Percentiles rank a stretch among this genome's conserved stretches.
These are phyloP conservation scores for Colletotrichum sp. DNA, from an alignment of 2,329 filamentous ascomycete genomes.

Conservation along the genomic window DNA sequence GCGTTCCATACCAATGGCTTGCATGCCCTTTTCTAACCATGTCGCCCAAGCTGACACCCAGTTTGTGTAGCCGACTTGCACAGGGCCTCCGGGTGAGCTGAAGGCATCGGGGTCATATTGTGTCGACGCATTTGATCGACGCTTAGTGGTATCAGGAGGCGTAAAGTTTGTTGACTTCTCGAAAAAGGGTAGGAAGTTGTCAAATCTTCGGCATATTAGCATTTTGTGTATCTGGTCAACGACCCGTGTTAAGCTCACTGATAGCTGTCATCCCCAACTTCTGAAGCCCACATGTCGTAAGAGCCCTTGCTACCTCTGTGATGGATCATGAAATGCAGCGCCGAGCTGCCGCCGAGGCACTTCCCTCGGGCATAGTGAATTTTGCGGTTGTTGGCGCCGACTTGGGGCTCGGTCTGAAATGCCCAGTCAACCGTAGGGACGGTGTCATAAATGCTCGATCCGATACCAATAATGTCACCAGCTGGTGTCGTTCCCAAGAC, in stretches of 20 bases:
- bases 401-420: slow-evolving; percentile 28
- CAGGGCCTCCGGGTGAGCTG: slow-evolving; percentile 29
- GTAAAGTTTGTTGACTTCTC: slow-evolving; percentile 35
- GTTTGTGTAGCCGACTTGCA: slow-evolving; percentile 30
- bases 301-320: slow-evolving; percentile 27
- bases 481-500: slow-evolving; percentile 27
- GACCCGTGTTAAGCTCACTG: slow-evolving; percentile 12
- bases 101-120: slow-evolving; percentile 28
- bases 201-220: neutral
- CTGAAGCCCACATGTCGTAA: slow-evolving; percentile 35
- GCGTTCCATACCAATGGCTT: slow-evolving; percentile 43
- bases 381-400: slow-evolving; percentile 26
- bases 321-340: slow-evolving; percentile 32
- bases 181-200: slow-evolving; percentile 34
- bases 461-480: neutral
- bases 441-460: neutral
- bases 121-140: slow-evolving; percentile 22
- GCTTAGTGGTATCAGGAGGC: slow-evolving; percentile 25
- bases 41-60: slow-evolving; percentile 26
- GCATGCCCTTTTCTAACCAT: slow-evolving; percentile 33
- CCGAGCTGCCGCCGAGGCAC: slow-evolving; percentile 33
- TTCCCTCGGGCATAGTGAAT: slow-evolving; percentile 43
- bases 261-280: slow-evolving; percentile 34
- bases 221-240: too few species aligned
- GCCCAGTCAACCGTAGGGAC: slow-evolving; percentile 34